A percentile compares a stretch with the other conserved stretches of the same genome.
These are phyloP conservation scores for Chlorophyllum brunneum DNA, from an alignment of 768 basidiomycete genomes.

Conservation along the genomic window DNA sequence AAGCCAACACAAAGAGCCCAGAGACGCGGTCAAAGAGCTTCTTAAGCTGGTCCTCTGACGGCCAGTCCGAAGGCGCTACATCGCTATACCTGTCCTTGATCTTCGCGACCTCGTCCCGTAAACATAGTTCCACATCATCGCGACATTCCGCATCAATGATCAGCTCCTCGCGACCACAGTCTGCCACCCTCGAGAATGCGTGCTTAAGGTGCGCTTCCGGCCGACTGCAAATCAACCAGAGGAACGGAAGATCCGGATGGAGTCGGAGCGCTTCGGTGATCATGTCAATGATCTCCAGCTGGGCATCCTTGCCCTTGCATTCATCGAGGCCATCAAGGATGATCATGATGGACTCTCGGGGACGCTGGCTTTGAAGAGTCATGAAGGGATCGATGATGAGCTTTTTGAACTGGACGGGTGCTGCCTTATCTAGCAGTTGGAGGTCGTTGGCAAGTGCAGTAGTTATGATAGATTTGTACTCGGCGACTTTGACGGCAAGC, in stretches of 20 bases:
- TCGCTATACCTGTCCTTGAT: neutral
- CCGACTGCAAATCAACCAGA: slow-evolving; percentile 2
- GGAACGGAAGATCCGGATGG: neutral
- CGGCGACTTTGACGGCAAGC: neutral
- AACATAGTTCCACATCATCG: neutral
- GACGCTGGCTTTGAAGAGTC: neutral
- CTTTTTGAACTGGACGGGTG: neutral
- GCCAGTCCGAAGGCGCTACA: neutral
- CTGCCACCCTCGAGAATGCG: neutral
- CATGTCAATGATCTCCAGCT: neutral
- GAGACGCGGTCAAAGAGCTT: neutral
- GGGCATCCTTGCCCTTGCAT: slow-evolving; percentile 1
- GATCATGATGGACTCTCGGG: neutral
- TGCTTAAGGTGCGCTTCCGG: neutral
- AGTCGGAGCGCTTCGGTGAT: neutral
- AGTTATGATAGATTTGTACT: neutral
- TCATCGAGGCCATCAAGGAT: slow-evolving; percentile 9
- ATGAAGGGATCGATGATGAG: slow-evolving; percentile 8
- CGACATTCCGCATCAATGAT: neutral
- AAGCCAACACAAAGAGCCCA: neutral
- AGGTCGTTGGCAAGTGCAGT: neutral
- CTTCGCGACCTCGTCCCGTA: neutral
- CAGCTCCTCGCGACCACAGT: neutral
- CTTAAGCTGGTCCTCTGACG: neutral
- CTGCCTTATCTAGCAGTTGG: neutral